These are phyloP conservation scores for Daldinia grandis DNA, from an alignment of 495 filamentous ascomycete genomes.

Conservation along the genomic window DNA sequence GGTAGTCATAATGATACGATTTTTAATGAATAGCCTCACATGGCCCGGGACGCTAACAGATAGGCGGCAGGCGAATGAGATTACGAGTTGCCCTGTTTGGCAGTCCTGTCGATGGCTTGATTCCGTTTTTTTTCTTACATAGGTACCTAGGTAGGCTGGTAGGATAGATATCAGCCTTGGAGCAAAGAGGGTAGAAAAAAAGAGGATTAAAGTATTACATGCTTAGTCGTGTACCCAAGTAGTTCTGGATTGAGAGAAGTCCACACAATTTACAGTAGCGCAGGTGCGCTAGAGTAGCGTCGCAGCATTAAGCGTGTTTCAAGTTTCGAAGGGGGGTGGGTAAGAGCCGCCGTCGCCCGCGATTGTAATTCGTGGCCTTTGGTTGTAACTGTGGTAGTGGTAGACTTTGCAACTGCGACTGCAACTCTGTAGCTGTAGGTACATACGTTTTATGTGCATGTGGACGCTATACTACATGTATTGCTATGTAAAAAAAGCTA, in stretches of 20 bases:
- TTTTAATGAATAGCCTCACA: conserved; percentile 28
- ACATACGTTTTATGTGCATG: conserved; percentile 1
- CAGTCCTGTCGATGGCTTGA: conserved; percentile 17
- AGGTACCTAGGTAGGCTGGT: too few species aligned
- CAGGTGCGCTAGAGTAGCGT: conserved; percentile 38
- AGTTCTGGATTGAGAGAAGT: background rate
- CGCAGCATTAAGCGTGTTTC: conserved; percentile 43
- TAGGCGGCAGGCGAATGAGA: conserved; percentile 19
- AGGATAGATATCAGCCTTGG: conserved; percentile 17
- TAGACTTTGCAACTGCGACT: conserved; percentile 1
- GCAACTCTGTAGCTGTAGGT: background rate
- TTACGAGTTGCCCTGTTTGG: conserved; percentile 33
- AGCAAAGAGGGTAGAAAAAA: background rate
- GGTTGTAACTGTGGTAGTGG: background rate
- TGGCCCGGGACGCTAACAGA: conserved; percentile 16
- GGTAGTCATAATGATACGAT: conserved; percentile 38
- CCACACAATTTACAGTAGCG: conserved; percentile 4
- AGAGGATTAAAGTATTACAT: background rate
- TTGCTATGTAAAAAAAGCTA: too few species aligned
- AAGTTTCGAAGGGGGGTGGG: conserved; percentile 30
- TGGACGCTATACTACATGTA: too few species aligned
- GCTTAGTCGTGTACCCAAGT: background rate
- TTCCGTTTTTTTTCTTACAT: conserved; percentile 33
- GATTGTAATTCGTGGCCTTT: background rate
- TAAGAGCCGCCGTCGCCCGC: conserved; percentile 28